Percentiles rank a stretch among this genome's conserved stretches.
These are phyloP conservation scores for Conringia planisiliqua DNA, from an alignment of 345 rosid genomes.

Conservation along the genomic window DNA sequence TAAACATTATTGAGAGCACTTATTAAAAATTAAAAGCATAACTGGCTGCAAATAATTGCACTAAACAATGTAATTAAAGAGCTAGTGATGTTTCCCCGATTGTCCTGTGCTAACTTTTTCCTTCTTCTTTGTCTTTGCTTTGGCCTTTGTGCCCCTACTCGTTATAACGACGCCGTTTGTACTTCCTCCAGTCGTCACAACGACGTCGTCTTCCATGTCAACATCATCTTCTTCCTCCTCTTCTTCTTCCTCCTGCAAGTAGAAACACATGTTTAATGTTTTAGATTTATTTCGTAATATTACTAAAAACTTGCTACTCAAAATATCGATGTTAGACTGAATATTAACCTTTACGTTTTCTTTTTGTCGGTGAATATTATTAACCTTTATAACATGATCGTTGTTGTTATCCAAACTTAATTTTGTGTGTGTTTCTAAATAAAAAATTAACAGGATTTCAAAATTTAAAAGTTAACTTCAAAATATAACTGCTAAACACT, in stretches of 20 bases:
- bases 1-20: not conserved
- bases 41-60: not conserved
- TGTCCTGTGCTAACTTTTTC: not conserved
- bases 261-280: not conserved
- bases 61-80: not conserved
- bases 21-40: not conserved
- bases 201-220: not conserved
- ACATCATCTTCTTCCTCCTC: conserved; percentile 4
- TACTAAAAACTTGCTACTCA: not conserved
- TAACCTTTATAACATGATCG: not conserved
- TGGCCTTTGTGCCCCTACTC: not conserved
- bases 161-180: not conserved
- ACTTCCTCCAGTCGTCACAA: not conserved
- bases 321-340: not conserved
- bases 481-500: not conserved
- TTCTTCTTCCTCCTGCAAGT: conserved; percentile 15
- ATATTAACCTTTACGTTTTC: not conserved
- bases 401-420: not conserved
- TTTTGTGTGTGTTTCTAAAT: not conserved
- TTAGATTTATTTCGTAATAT: not conserved
- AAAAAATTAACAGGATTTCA: not conserved
- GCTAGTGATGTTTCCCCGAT: conserved; percentile 9
- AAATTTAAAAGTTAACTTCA: not conserved
- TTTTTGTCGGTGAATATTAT: not conserved
- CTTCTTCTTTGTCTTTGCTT: not conserved